Evolutionary conservation across 2,329 filamentous ascomycete species (phyloP).

Genomic region (Colletotrichum sp.): DNA sequence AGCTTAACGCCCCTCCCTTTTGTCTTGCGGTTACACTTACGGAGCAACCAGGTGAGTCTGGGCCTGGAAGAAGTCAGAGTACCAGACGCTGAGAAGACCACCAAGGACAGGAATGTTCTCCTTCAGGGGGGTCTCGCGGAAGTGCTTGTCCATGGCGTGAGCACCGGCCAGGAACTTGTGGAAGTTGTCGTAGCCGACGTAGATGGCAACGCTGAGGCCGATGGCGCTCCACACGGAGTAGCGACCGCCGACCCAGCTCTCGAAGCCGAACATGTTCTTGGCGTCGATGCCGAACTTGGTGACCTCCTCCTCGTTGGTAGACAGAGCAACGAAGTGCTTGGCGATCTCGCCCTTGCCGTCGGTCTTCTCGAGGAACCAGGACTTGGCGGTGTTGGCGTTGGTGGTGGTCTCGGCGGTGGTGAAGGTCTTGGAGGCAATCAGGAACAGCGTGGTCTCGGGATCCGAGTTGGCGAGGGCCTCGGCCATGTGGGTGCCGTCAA

Average conservation of each 20-base stretch:
- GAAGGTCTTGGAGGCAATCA: slow-evolving; percentile 98
- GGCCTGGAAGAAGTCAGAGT: slow-evolving; percentile 97
- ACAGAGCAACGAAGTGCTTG: slow-evolving; percentile 98
- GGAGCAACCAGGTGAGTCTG: slow-evolving; percentile 97
- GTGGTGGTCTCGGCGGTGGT: slow-evolving; percentile 97
- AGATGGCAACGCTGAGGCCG: slow-evolving; percentile 89
- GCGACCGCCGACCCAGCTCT: slow-evolving; percentile 96
- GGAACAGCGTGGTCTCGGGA: slow-evolving; percentile 98
- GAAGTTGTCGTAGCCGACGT: slow-evolving; percentile 98
- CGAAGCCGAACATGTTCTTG: slow-evolving; percentile 99
- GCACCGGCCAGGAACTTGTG: slow-evolving; percentile 93
- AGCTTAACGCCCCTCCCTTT: not conserved
- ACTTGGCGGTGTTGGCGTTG: slow-evolving; percentile 96
- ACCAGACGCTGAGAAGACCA: slow-evolving; percentile 96
- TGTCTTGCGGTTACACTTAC: slow-evolving; percentile 54
- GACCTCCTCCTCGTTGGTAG: slow-evolving; percentile 93
- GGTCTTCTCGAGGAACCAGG: slow-evolving; percentile 90
- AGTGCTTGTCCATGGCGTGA: slow-evolving; percentile 98
- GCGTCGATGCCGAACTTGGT: slow-evolving; percentile 98
- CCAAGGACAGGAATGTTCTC: slow-evolving; percentile 94
- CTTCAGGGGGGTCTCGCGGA: slow-evolving; percentile 86
- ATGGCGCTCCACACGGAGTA: slow-evolving; percentile 99
- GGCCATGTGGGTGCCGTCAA: slow-evolving; percentile 96
- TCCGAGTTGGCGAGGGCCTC: slow-evolving; percentile 89
- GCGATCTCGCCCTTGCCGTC: slow-evolving; percentile 83